Evolutionary conservation across 345 rosid species (phyloP).

Genomic region (Salix purpurea): DNA sequence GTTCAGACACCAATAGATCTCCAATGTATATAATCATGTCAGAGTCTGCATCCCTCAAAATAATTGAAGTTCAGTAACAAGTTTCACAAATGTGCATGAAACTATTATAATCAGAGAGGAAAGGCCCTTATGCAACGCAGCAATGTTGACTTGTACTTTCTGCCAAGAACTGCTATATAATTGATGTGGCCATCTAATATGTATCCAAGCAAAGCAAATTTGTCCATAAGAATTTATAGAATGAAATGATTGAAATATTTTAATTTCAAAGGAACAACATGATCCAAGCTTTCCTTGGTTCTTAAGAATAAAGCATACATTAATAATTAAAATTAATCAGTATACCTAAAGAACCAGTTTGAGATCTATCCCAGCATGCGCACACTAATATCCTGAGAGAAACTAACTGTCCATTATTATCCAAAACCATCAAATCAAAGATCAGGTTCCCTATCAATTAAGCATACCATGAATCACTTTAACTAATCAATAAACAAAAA

Average conservation of each 20-base stretch:
- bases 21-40: neutral
- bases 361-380: neutral
- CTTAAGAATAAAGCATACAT: neutral
- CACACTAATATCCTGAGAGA: neutral
- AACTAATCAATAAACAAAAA: neutral
- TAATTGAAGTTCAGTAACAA: neutral
- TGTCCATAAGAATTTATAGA: neutral
- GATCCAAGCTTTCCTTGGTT: neutral
- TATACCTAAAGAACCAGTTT: neutral
- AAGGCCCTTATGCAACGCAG: neutral
- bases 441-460: neutral
- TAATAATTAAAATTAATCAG: neutral
- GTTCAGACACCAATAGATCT: neutral
- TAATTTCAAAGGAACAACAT: neutral
- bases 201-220: neutral
- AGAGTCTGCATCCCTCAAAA: neutral
- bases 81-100: neutral
- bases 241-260: neutral
- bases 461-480: neutral
- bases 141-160: neutral
- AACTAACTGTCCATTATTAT: neutral
- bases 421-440: neutral
- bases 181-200: neutral
- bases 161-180: neutral
- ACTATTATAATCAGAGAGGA: neutral